These are phyloP conservation scores for Radiomyces spectabilis DNA, from an alignment of 192 early-diverging fungal species.

Conservation along the genomic window DNA sequence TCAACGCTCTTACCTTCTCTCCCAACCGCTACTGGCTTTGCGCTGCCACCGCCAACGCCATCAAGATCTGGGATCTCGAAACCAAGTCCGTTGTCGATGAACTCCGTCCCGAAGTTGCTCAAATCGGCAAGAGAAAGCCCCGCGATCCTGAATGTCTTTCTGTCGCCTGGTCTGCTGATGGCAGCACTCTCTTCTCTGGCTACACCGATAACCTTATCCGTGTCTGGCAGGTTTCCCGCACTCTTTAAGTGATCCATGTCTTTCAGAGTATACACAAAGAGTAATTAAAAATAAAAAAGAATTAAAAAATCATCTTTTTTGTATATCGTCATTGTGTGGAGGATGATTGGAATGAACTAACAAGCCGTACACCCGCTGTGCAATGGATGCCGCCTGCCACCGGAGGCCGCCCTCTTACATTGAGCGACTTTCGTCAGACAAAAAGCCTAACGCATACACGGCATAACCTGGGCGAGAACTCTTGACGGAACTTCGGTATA, in stretches of 20 bases:
- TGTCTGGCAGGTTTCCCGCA: conserved; percentile 74
- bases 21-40: conserved; percentile 99
- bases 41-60: conserved; percentile 89
- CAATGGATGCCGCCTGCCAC: no score
- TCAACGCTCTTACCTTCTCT: conserved; percentile 98
- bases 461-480: no score
- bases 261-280: no score
- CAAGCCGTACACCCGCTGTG: no score
- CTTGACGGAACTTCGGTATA: no score
- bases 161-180: conserved; percentile 98
- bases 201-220: conserved; percentile 90
- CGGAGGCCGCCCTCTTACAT: no score
- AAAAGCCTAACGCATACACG: no score
- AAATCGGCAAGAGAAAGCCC: conserved; percentile 65
- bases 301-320: no score
- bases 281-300: no score
- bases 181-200: conserved; percentile 94
- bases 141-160: conserved; percentile 84
- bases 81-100: conserved; percentile 96
- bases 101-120: conserved; percentile 67
- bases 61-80: conserved; percentile 99
- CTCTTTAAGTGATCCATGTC: conserved; percentile 23
- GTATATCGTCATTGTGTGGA: no score
- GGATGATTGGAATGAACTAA: no score
- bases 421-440: no score